These are phyloP conservation scores for Neodidymelliopsis sp. DNA, from an alignment of 2,329 filamentous ascomycete species.

Conservation along the genomic window DNA sequence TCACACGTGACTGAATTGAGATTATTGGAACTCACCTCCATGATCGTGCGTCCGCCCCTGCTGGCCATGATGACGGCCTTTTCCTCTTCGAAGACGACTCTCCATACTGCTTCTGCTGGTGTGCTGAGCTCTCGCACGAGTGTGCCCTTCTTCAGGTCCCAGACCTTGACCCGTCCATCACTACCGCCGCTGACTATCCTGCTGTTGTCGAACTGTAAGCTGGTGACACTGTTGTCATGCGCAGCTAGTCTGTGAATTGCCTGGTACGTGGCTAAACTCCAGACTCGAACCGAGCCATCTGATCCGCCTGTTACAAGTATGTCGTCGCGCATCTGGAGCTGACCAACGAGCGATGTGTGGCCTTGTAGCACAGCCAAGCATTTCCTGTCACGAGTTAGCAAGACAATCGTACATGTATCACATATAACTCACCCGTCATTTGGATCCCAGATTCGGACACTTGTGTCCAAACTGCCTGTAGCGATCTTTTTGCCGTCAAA, in stretches of 20 bases:
- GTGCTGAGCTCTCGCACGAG: conserved; percentile 90
- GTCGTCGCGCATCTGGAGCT: conserved; percentile 93
- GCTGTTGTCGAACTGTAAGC: conserved; percentile 94
- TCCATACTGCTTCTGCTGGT: conserved; percentile 94
- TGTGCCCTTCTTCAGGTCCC: conserved; percentile 92
- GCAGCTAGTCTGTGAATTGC: conserved; percentile 94
- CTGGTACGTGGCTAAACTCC: conserved; percentile 89
- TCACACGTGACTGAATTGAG: conserved; percentile 1
- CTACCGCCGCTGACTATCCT: conserved; percentile 95
- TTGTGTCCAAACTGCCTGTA: conserved; percentile 95
- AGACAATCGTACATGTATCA: conserved; percentile 18
- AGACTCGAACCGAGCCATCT: conserved; percentile 94
- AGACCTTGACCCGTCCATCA: conserved; percentile 97
- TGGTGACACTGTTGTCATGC: conserved; percentile 98
- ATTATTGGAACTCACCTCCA: conserved; percentile 76
- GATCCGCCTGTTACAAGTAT: conserved; percentile 96
- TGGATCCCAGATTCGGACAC: conserved; percentile 96
- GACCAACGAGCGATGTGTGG: conserved; percentile 94
- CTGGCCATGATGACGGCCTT: conserved; percentile 97
- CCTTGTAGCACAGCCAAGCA: conserved; percentile 93
- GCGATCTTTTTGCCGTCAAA: conserved; percentile 94
- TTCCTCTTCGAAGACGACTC: conserved; percentile 97
- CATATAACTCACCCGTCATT: conserved; percentile 73
- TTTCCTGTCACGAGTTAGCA: conserved; percentile 53
- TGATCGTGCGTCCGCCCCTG: conserved; percentile 84